Percentiles rank a stretch among this genome's conserved stretches.
Evolutionary conservation across 2,329 filamentous ascomycete species (phyloP).

Genomic region (Zasmidium angulare): DNA sequence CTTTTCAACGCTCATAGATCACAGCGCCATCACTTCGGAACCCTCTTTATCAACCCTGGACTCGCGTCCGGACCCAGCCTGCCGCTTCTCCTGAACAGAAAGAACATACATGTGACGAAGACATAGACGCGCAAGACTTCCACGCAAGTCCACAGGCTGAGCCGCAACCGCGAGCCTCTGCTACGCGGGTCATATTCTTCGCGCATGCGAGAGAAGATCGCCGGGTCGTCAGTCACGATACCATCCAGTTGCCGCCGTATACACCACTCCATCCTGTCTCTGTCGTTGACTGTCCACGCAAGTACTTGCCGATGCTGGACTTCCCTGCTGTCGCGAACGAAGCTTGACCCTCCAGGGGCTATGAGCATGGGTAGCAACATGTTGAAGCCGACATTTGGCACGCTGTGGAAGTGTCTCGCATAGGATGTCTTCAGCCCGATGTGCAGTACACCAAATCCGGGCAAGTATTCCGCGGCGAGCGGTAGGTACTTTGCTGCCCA

Average conservation of each 20-base stretch:
- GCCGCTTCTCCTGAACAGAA: conserved; percentile 16
- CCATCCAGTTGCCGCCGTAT: conserved; percentile 69
- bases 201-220: conserved; percentile 63
- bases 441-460: conserved; percentile 63
- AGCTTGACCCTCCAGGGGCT: conserved; percentile 64
- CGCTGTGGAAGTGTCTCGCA: conserved; percentile 67
- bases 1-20: no score
- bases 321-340: conserved; percentile 52
- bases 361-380: conserved; percentile 69
- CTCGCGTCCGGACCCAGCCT: conserved; percentile 10
- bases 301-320: conserved; percentile 61
- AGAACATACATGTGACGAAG: conserved; percentile 19
- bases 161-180: conserved; percentile 14
- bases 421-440: conserved; percentile 68
- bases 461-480: conserved; percentile 61
- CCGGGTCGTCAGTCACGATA: conserved; percentile 82
- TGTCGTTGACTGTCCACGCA: conserved; percentile 85
- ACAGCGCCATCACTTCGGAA: not conserved
- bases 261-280: conserved; percentile 77
- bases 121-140: conserved; percentile 21
- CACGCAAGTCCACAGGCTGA: conserved; percentile 14
- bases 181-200: conserved; percentile 41
- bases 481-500: conserved; percentile 78
- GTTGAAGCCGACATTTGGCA: conserved; percentile 74
- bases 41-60: conserved; percentile 15